Evolutionary conservation across 768 basidiomycete species (phyloP).

Genomic region (Leucosporidium yakuticum): DNA sequence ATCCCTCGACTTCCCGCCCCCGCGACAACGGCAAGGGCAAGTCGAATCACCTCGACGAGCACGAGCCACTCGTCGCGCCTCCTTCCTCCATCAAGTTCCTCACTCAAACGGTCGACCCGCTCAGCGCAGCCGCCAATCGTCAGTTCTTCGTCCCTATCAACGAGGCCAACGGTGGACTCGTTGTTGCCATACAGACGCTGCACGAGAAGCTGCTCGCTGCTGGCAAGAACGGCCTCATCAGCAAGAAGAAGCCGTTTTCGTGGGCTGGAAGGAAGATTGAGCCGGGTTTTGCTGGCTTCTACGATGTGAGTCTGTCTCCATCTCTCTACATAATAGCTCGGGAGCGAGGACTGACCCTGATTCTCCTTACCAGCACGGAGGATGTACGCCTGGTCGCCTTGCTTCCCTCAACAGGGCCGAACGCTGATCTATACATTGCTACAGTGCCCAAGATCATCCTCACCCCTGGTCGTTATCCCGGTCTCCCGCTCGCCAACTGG

Average conservation of each 20-base stretch:
- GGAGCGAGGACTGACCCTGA: too few relatives aligned
- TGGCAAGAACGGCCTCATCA: constrained; percentile 4
- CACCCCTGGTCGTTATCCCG: constrained; percentile 69
- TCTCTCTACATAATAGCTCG: too few relatives aligned
- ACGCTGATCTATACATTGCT: too few relatives aligned
- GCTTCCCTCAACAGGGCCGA: background rate
- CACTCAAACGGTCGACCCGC: background rate
- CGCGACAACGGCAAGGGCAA: too few relatives aligned
- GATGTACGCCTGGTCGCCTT: background rate
- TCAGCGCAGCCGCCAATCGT: background rate
- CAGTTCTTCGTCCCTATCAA: constrained; percentile 63
- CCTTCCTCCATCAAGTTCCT: background rate
- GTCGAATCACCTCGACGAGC: too few relatives aligned
- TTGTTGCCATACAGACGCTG: constrained; percentile 63
- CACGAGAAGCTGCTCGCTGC: constrained; percentile 52
- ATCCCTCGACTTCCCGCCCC: too few relatives aligned
- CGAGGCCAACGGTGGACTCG: constrained; percentile 54
- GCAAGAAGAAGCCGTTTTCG: constrained; percentile 50
- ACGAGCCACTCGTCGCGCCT: too few relatives aligned
- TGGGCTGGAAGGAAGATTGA: constrained; percentile 68
- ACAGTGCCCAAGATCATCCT: constrained; percentile 67
- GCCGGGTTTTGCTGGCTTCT: constrained; percentile 66
- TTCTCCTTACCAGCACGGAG: constrained; percentile 58
- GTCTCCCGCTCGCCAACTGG: constrained; percentile 55
- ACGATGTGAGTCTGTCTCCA: constrained; percentile 37